Conservation (phyloP, 2,329 filamentous ascomycete genomes). For the Hymenoscyphus infarciens region DNA sequence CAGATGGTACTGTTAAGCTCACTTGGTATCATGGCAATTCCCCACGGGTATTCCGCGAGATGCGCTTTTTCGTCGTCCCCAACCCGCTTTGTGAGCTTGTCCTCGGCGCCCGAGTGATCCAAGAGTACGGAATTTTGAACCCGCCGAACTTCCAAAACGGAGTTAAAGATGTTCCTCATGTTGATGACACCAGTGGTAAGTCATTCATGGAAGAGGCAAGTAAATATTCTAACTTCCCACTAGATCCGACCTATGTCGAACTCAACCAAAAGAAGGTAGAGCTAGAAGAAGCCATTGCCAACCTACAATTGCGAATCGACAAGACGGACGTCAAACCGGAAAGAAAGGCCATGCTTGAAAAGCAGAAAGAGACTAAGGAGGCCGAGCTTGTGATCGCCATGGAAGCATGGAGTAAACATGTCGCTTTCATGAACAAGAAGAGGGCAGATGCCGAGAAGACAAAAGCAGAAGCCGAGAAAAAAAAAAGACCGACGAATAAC, state of each 20-base stretch:
- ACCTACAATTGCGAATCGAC: background rate
- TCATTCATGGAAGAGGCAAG: background rate
- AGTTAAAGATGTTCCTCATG: background rate
- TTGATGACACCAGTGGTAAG: background rate
- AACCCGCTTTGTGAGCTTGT: slow-evolving; percentile 14
- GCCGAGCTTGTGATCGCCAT: background rate
- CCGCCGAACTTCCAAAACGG: slow-evolving; percentile 9
- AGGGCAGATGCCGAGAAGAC: background rate
- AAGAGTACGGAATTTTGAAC: slow-evolving; percentile 11
- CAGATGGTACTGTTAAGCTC: slow-evolving; percentile 10
- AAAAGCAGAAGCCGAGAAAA: background rate
- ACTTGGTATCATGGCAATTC: slow-evolving; percentile 17
- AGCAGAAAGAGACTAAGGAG: background rate
- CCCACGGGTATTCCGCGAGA: slow-evolving; percentile 12
- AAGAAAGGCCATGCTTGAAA: background rate
- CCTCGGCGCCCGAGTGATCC: slow-evolving; percentile 15
- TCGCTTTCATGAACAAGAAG: background rate
- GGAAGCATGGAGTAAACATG: background rate
- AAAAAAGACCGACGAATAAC: background rate
- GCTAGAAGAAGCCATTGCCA: background rate
- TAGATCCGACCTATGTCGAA: background rate
- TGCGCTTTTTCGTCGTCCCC: slow-evolving; percentile 17
- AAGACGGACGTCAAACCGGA: background rate
- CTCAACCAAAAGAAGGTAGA: background rate
- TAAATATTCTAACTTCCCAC: background rate